A percentile compares a stretch with the other conserved stretches of the same genome.
Evolutionary conservation across 2,329 filamentous ascomycete species (phyloP).

Genomic region (Emericellopsis cladophorae): DNA sequence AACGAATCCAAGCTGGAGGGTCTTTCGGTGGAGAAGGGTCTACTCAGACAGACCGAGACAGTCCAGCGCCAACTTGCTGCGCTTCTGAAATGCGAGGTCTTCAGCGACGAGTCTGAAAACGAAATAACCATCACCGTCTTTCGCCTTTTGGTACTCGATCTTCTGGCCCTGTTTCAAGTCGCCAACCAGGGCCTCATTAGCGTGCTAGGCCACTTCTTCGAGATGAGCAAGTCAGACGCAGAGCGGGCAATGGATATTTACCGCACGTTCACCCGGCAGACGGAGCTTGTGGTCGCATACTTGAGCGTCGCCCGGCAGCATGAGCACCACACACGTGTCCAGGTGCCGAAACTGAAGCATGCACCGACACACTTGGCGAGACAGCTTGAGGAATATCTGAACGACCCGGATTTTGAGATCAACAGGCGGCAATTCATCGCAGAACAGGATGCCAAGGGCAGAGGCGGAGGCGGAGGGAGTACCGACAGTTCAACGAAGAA

Average conservation of each 20-base stretch:
- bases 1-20: constrained; percentile 76
- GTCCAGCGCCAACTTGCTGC: constrained; percentile 82
- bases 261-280: constrained; percentile 81
- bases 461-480: constrained; percentile 19
- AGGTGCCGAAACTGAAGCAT: constrained; percentile 95
- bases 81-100: constrained; percentile 82
- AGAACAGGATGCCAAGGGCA: constrained; percentile 63
- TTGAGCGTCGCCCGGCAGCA: constrained; percentile 78
- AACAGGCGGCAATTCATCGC: constrained; percentile 86
- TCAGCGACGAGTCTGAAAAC: constrained; percentile 83
- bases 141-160: constrained; percentile 76
- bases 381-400: constrained; percentile 86
- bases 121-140: constrained; percentile 95
- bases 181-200: constrained; percentile 97
- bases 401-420: constrained; percentile 89
- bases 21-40: constrained; percentile 78
- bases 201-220: constrained; percentile 92
- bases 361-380: constrained; percentile 83
- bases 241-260: constrained; percentile 88
- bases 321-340: constrained; percentile 81
- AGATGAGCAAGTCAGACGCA: constrained; percentile 91
- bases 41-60: constrained; percentile 80
- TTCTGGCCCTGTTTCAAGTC: constrained; percentile 82
- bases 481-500: constrained; percentile 18
- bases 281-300: constrained; percentile 84